These are phyloP conservation scores for Dryas drummondii DNA, from an alignment of 306 rosid species.

Conservation along the genomic window DNA sequence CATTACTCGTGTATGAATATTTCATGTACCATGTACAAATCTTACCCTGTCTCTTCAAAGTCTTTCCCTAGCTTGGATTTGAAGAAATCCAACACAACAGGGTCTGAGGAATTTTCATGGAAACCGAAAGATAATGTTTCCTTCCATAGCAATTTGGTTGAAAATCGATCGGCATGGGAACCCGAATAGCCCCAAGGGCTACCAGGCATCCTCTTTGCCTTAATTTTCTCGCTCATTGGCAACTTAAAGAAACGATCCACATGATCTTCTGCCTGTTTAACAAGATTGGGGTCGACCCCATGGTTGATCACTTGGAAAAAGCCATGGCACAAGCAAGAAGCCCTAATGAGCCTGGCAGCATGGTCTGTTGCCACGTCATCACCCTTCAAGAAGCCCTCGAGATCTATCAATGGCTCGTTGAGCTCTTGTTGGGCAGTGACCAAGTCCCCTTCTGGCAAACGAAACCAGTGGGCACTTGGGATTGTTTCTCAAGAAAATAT, in stretches of 20 bases:
- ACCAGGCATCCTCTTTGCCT: slow-evolving; percentile 29
- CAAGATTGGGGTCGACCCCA: slow-evolving; percentile 46
- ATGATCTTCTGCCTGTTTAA: slow-evolving; percentile 38
- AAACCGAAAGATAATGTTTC: slow-evolving; percentile 70
- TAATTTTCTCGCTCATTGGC: slow-evolving; percentile 37
- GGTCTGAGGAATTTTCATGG: slow-evolving; percentile 14
- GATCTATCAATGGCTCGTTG: slow-evolving; percentile 54
- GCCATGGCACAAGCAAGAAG: slow-evolving; percentile 62
- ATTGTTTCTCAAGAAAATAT: slow-evolving; percentile 15
- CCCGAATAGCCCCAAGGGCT: slow-evolving; percentile 58
- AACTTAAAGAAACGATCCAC: slow-evolving; percentile 52
- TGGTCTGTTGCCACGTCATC: slow-evolving; percentile 36
- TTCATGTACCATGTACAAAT: too few species aligned
- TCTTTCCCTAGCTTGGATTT: slow-evolving; percentile 43
- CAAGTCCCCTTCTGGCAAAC: slow-evolving; percentile 49
- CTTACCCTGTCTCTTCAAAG: slow-evolving; percentile 60
- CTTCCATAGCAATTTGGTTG: slow-evolving; percentile 73
- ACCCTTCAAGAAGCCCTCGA: slow-evolving; percentile 51
- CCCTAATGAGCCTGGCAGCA: slow-evolving; percentile 39
- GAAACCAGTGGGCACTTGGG: slow-evolving; percentile 41
- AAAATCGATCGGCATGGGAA: slow-evolving; percentile 71
- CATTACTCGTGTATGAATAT: too few species aligned
- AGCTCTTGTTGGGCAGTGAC: slow-evolving; percentile 44
- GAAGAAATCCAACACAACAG: slow-evolving; percentile 49
- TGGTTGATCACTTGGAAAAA: slow-evolving; percentile 76